A percentile compares a stretch with the other conserved stretches of the same genome.
Evolutionary conservation across 345 rosid species (phyloP).

Genomic region (Salix koriyanagi): DNA sequence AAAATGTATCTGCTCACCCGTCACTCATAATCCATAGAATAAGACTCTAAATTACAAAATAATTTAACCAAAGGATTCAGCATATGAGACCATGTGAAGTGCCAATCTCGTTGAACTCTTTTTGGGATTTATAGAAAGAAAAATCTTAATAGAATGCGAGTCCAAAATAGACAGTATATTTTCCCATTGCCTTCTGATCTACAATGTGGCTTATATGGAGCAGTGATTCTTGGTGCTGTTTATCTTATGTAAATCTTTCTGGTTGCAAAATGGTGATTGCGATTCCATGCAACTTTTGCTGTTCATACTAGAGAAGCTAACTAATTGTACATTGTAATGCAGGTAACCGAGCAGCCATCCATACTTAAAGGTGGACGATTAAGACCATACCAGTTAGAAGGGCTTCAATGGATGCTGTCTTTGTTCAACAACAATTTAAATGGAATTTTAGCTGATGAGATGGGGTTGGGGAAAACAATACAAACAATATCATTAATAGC

Average conservation of each 20-base stretch:
- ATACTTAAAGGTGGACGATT: slow-evolving; percentile 91
- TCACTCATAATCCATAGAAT: not conserved
- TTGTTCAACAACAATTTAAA: slow-evolving; percentile 93
- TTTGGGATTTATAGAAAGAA: not conserved
- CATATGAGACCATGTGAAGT: not conserved
- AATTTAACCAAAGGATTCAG: not conserved
- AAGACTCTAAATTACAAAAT: not conserved
- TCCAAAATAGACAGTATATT: not conserved
- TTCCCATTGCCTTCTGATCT: not conserved
- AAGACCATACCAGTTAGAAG: slow-evolving; percentile 89
- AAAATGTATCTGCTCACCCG: not conserved
- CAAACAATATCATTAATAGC: slow-evolving; percentile 93
- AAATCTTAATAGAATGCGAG: not conserved
- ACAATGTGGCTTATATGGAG: not conserved
- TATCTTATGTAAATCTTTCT: not conserved
- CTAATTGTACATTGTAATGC: slow-evolving; percentile 25
- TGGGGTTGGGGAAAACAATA: slow-evolving; percentile 98
- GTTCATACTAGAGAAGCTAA: slow-evolving; percentile 7
- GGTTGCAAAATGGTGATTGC: not conserved
- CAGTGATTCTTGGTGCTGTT: not conserved
- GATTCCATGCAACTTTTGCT: not conserved
- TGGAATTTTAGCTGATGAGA: slow-evolving; percentile 99
- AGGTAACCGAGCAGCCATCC: slow-evolving; percentile 95
- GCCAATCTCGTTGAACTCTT: not conserved
- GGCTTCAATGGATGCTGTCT: slow-evolving; percentile 99